phyloP scores from a whole-genome alignment of 768 basidiomycete genomes.

The Jaapia argillacea region DNA sequence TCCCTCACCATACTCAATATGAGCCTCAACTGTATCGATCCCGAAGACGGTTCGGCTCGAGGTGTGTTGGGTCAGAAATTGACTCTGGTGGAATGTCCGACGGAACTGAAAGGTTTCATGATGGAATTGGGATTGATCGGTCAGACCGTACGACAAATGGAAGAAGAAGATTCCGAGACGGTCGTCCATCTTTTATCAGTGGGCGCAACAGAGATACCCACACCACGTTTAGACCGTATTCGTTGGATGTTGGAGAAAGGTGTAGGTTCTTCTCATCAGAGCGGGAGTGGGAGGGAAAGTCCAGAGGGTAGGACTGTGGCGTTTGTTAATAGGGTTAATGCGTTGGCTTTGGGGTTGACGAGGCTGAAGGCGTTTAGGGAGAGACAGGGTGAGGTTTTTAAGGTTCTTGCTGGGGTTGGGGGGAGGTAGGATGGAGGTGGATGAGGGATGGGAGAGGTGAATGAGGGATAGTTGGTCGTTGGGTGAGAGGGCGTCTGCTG shows the following conservation, averaged over 20 bases:
- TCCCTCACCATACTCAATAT: conserved; percentile 62
- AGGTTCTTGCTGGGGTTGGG: too few relatives aligned
- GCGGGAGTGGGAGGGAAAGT: conserved; percentile 32
- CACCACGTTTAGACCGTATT: conserved; percentile 49
- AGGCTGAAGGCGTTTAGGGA: conserved; percentile 48
- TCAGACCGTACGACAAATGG: conserved; percentile 33
- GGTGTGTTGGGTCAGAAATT: too few relatives aligned
- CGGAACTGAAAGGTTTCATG: conserved; percentile 58
- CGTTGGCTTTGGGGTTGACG: conserved; percentile 62
- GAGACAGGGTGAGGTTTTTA: conserved; percentile 69
- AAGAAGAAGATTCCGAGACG: conserved; percentile 41
- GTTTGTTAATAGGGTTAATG: conserved; percentile 73
- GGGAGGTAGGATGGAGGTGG: too few relatives aligned
- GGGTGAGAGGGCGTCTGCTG: too few relatives aligned
- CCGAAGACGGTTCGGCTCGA: too few relatives aligned
- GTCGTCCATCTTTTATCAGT: conserved; percentile 38
- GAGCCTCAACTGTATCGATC: too few relatives aligned
- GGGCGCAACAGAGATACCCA: conserved; percentile 26
- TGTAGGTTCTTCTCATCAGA: conserved; percentile 37
- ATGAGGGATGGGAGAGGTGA: too few relatives aligned
- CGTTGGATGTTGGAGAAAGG: conserved; percentile 47
- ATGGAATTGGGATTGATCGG: conserved; percentile 49
- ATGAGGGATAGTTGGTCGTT: too few relatives aligned
- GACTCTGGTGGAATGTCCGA: conserved; percentile 53
- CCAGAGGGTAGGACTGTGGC: conserved; percentile 55